Evolutionary conservation across 2,329 filamentous ascomycete species (phyloP).

Genomic region (Neodidymelliopsis sp.): DNA sequence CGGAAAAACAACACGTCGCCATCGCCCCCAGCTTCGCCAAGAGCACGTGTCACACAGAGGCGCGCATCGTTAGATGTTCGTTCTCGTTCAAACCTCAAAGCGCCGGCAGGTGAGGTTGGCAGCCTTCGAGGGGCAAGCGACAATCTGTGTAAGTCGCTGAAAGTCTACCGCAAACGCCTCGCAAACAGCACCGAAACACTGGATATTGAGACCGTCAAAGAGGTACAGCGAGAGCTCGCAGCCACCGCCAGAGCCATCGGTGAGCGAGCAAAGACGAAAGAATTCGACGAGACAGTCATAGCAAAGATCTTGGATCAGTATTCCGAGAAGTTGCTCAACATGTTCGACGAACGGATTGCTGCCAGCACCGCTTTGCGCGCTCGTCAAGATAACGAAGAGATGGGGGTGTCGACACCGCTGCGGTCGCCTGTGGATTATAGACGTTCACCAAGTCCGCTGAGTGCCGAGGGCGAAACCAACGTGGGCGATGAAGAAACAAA

Average conservation of each 20-base stretch:
- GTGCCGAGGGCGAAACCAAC: neutral
- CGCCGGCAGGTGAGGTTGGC: conserved; percentile 44
- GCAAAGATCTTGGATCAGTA: conserved; percentile 75
- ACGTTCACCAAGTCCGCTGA: conserved; percentile 8
- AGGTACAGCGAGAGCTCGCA: conserved; percentile 65
- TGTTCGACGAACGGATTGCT: conserved; percentile 75
- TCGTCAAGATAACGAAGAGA: conserved; percentile 45
- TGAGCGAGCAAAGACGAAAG: conserved; percentile 51
- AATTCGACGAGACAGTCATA: conserved; percentile 53
- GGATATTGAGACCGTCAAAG: conserved; percentile 55
- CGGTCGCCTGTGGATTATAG: conserved; percentile 7
- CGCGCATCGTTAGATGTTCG: conserved; percentile 61
- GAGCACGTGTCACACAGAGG: conserved; percentile 48
- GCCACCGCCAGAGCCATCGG: conserved; percentile 55
- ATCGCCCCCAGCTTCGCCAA: conserved; percentile 50
- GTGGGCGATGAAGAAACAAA: neutral
- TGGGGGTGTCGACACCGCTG: conserved; percentile 2
- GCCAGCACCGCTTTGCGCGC: conserved; percentile 48
- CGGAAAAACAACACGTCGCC: conserved; percentile 51
- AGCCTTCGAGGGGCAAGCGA: conserved; percentile 57
- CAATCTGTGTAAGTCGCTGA: conserved; percentile 64
- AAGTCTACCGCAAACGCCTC: conserved; percentile 66
- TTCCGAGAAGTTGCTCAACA: conserved; percentile 72
- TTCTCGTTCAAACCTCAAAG: conserved; percentile 52
- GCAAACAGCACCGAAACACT: conserved; percentile 57